Percentiles rank a stretch among this genome's conserved stretches.
phyloP scores from a whole-genome alignment of 305 asterid species.

The Fraxinus platypoda region DNA sequence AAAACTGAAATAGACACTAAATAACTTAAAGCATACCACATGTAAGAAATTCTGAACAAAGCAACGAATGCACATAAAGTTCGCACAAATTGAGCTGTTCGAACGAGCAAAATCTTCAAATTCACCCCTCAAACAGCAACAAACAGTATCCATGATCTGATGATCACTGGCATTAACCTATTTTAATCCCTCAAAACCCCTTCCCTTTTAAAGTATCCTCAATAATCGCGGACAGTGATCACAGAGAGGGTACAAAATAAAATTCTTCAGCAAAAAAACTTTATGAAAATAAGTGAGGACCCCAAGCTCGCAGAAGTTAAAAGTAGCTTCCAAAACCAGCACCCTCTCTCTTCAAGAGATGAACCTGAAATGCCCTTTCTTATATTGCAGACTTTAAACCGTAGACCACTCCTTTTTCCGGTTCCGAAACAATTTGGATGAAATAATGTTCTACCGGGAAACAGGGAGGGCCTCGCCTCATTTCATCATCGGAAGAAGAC shows the following conservation, averaged over 20 bases:
- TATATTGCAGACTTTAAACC: slow-evolving; percentile 15
- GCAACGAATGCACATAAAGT: slow-evolving; percentile 65
- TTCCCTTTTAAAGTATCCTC: slow-evolving; percentile 20
- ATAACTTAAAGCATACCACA: slow-evolving; percentile 45
- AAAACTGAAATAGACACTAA: not conserved
- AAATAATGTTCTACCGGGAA: not conserved
- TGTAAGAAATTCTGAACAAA: slow-evolving; percentile 58
- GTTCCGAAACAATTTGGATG: not conserved
- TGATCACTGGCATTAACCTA: slow-evolving; percentile 23
- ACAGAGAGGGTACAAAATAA: not conserved
- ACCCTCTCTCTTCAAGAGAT: slow-evolving; percentile 47
- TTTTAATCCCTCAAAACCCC: slow-evolving; percentile 20
- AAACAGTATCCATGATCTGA: slow-evolving; percentile 65
- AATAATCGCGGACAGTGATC: not conserved
- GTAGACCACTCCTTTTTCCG: not conserved
- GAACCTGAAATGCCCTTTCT: slow-evolving; percentile 25
- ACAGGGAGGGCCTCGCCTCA: not conserved
- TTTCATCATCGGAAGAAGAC: not conserved
- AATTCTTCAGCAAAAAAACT: not conserved
- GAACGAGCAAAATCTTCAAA: slow-evolving; percentile 66
- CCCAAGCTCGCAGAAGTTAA: slow-evolving; percentile 42
- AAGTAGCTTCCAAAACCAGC: slow-evolving; percentile 44
- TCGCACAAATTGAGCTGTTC: slow-evolving; percentile 60
- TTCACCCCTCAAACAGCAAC: slow-evolving; percentile 82
- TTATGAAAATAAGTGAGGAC: slow-evolving; percentile 43